phyloP scores from a whole-genome alignment of 148 eudicot species.

The Rhododendron molle region DNA sequence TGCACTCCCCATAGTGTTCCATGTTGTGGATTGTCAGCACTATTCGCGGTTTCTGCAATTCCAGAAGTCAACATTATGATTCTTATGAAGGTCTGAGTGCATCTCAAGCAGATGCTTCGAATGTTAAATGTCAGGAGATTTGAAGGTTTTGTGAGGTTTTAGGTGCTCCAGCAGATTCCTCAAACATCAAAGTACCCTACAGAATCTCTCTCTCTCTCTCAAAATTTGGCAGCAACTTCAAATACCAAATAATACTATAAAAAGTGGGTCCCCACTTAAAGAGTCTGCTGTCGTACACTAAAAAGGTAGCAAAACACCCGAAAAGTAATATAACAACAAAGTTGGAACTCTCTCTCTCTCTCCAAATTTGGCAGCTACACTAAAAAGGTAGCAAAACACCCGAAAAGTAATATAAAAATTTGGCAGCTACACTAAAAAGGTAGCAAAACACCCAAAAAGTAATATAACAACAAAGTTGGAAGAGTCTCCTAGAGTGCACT shows the following conservation, averaged over 20 bases:
- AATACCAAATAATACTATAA: neutral
- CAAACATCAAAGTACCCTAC: neutral
- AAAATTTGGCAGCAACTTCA: neutral
- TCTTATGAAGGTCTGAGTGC: neutral
- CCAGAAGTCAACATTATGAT: constrained; percentile 18
- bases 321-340: neutral
- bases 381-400: neutral
- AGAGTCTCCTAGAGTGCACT: neutral
- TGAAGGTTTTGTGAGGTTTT: neutral
- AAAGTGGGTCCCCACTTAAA: neutral
- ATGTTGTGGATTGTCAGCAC: constrained; percentile 91
- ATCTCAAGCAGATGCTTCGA: neutral
- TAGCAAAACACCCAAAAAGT: neutral
- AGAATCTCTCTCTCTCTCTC: neutral
- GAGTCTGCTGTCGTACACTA: neutral
- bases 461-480: neutral
- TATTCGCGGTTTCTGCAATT: constrained; percentile 67
- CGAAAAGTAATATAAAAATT: neutral
- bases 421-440: neutral
- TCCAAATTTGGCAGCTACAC: neutral
- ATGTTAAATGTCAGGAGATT: neutral
- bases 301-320: neutral
- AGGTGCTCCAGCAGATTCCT: neutral
- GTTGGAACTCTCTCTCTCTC: neutral
- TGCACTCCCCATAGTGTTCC: constrained; percentile 93